phyloP scores from a whole-genome alignment of 306 rosid genomes.

The Corylus heterophylla region DNA sequence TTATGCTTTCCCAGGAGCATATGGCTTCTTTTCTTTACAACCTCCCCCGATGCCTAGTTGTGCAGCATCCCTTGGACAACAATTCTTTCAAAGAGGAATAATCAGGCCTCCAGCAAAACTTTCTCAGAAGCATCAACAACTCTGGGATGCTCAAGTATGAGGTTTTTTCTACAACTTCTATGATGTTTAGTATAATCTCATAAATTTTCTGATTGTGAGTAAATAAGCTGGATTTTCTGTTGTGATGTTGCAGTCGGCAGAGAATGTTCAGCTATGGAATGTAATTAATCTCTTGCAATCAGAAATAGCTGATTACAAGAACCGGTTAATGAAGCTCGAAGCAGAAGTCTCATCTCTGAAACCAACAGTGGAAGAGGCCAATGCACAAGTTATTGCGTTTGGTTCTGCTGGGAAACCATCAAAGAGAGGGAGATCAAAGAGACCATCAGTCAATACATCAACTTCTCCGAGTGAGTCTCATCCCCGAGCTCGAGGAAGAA shows the following conservation, averaged over 20 bases:
- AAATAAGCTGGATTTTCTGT: slow-evolving; percentile 10
- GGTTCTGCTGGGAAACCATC: slow-evolving; percentile 24
- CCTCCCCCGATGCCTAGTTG: slow-evolving; percentile 17
- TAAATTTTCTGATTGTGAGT: slow-evolving; percentile 1
- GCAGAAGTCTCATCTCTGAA: slow-evolving; percentile 47
- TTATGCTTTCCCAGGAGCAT: slow-evolving; percentile 34
- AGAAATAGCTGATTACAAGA: slow-evolving; percentile 50
- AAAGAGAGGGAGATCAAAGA: slow-evolving; percentile 56
- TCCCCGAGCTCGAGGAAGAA: slow-evolving; percentile 27
- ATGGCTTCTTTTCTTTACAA: slow-evolving; percentile 30
- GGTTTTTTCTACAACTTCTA: slow-evolving; percentile 4
- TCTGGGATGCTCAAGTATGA: slow-evolving; percentile 59
- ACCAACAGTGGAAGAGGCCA: slow-evolving; percentile 30
- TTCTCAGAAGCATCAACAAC: slow-evolving; percentile 50
- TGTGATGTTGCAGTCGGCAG: slow-evolving; percentile 43
- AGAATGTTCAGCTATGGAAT: slow-evolving; percentile 50
- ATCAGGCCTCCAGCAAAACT: slow-evolving; percentile 35
- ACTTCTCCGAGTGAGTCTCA: slow-evolving; percentile 25
- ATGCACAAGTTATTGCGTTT: slow-evolving; percentile 27
- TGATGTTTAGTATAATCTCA: slow-evolving; percentile 7
- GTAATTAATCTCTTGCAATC: slow-evolving; percentile 40
- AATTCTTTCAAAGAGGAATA: slow-evolving; percentile 36
- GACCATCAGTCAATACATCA: slow-evolving; percentile 26
- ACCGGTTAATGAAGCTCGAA: slow-evolving; percentile 34
- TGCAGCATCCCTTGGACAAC: slow-evolving; percentile 28